Evolutionary conservation across 2,329 filamentous ascomycete species (phyloP), one percentile per base, ranked within the genome.

Genomic region (Lachnellula suecica): DNA sequence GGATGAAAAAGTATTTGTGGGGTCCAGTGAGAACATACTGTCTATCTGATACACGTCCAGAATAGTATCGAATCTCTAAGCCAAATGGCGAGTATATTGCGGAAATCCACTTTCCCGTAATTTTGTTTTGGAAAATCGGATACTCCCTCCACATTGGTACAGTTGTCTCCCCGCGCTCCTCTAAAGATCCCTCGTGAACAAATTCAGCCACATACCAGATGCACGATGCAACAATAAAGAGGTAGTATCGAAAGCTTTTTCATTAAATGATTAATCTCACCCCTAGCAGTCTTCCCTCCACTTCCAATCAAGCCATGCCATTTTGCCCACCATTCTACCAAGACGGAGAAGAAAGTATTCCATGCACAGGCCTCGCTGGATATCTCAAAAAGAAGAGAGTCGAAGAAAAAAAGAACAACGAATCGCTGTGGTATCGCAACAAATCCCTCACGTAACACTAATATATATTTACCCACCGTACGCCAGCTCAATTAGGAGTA

Each of bases 401-500:
- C 34, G 17, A 37, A 15, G 29, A 37, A 9, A 37, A 9, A 37
- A 37, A 9, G 17, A 37, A 37, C 34, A 15, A 8, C 11, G 15
- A 37, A 37, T 37, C 34, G 34, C 34, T n/a, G 8, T 37, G 34
- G 34, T 37, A 37, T 37, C 34, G 34, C 34, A 37, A 37, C 11
- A 37, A n/a, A 17, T 10, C n/a, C n/a, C n/a, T n/a, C n/a, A 37
- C 5, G 5, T n/a, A 37, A 5, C 5, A 9, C 17, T n/a, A 37
- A 37, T n/a, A 37, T n/a, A 37, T 15, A 9, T n/a, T 37, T 10
- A 5, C 34, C 15, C 34, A 15, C 34, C 7, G 34, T n/a, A 37
- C 8, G 15, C 29, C 17, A 5, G 15, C 20, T 25, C 37, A 42
- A n/a, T 50, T 42, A 29, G 56, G 55, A 15, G 56, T 60, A 29